phyloP scores from a whole-genome alignment of 441 rosid species.

The Erysimum cheiri region DNA sequence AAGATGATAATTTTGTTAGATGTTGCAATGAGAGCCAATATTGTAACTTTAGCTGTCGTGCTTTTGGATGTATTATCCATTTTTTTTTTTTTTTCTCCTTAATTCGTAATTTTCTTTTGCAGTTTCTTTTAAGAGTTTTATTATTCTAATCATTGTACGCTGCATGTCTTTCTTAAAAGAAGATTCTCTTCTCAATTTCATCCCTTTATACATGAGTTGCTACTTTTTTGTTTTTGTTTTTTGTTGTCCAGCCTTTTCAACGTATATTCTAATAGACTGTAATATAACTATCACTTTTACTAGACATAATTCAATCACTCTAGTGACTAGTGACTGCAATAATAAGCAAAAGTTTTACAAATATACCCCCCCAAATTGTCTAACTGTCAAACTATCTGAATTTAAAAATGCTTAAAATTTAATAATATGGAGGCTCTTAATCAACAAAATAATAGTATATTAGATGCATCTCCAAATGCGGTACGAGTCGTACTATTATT shows the following conservation, averaged over 20 bases:
- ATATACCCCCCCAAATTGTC: background rate
- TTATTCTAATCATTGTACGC: conserved; percentile 56
- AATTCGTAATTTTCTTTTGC: conserved; percentile 39
- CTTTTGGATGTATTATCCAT: conserved; percentile 48
- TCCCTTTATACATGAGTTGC: conserved; percentile 47
- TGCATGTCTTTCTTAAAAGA: conserved; percentile 78
- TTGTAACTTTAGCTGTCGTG: conserved; percentile 50
- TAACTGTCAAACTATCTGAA: background rate
- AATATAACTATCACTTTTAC: conserved; percentile 8
- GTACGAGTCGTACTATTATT: background rate
- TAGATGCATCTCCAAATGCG: conserved; percentile 5
- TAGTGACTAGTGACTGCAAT: conserved; percentile 1
- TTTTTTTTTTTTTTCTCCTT: conserved; percentile 8
- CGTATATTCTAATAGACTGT: conserved; percentile 32
- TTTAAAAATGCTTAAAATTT: background rate
- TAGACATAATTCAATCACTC: conserved; percentile 7
- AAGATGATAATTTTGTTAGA: conserved; percentile 57
- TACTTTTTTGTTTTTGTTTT: conserved; percentile 30
- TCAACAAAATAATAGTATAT: background rate
- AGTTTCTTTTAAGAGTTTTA: conserved; percentile 46
- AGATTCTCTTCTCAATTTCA: conserved; percentile 56
- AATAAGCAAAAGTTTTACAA: background rate
- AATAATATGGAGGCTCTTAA: background rate
- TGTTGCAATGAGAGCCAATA: conserved; percentile 45
- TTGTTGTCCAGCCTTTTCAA: conserved; percentile 39